Base-by-base conservation (phyloP, 2,329 filamentous ascomycete species). In the Spiromastix sp. region DNA sequence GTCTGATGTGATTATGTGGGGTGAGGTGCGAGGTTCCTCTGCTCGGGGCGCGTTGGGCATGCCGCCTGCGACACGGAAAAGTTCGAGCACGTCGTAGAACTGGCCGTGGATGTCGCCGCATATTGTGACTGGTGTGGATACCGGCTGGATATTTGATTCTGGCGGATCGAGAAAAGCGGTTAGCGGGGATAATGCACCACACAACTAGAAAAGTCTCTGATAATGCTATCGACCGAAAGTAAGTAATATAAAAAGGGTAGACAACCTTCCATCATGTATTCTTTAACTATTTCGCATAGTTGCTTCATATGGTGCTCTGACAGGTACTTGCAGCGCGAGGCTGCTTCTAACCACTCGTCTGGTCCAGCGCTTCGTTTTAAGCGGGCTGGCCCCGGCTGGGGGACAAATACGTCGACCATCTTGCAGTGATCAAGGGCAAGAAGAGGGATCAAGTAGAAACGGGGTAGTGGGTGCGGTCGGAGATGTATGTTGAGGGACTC, bases 81-180 rank as follows among this genome's bases (percentile, higher is more conserved):
- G 77, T 67, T 98, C 91, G 42, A 96, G 77, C 7, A 98, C 71
- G 60, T 98, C 91, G 64, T 98, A 96, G 61, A 96, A 96, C 64
- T 98, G 91, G 50, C 91, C 91, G 63, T 98, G 91, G 43, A 98
- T 96, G 57, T 98, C 91, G 55, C 91, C 91, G 55, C 91, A 96
- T 44, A 98, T 82, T 4, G 91, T 98, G 43, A 98, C 91, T 5
- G 91, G 91, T 0, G 91, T 94, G 36, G 82, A 78, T 13, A 98
- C 89, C n/a, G 91, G 91, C 59, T 96, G 91, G 40, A 98, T 96
- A 59, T 98, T 98, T 46, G 87, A 95, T 66, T 98, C 91, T 93
- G 48, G 11, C 4, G 20, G 20, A 7, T 24, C 21, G 21, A 24
- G 21, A n/a, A 7, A 24, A 24, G 21, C 21, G n/a, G 7, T 7